Evolutionary conservation across 1,284 basidiomycete genomes (phyloP).

Genomic region (Coniferiporia sulphurascens): DNA sequence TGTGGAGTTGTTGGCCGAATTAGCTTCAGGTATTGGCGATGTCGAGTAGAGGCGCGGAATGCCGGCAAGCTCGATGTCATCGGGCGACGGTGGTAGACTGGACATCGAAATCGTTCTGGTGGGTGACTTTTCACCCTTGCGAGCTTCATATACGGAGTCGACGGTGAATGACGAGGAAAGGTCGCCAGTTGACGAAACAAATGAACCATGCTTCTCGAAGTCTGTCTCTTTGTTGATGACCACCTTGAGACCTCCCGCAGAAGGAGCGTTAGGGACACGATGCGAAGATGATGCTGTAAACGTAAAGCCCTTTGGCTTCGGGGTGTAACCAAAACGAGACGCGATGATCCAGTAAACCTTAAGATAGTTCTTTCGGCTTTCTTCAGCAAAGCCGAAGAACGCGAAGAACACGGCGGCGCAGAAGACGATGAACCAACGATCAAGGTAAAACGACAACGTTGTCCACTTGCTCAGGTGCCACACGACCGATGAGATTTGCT

Average conservation of each 20-base stretch:
- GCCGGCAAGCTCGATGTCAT: conserved; percentile 3
- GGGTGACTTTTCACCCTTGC: conserved; percentile 6
- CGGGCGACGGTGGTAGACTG: conserved; percentile 8
- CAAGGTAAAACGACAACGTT: conserved; percentile 20
- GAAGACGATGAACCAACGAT: conserved; percentile 29
- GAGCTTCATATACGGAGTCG: conserved; percentile 10
- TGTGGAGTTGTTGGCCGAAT: background rate
- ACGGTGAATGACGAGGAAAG: conserved; percentile 16
- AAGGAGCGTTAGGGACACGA: background rate
- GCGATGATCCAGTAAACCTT: conserved; percentile 5
- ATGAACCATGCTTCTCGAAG: conserved; percentile 15
- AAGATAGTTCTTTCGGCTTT: conserved; percentile 32
- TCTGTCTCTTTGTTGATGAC: conserved; percentile 1
- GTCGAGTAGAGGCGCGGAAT: conserved; percentile 1
- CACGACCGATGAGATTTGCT: conserved; percentile 22
- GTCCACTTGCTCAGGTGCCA: conserved; percentile 18
- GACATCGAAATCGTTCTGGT: background rate
- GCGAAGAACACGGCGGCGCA: conserved; percentile 36
- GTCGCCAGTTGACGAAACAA: conserved; percentile 17
- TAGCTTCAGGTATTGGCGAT: background rate
- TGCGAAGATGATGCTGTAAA: background rate
- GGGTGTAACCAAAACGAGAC: conserved; percentile 9
- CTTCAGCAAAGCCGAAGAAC: conserved; percentile 40
- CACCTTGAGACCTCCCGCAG: conserved; percentile 6
- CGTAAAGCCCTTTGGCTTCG: background rate